Evolutionary conservation across 164 flowering plant species (phyloP), one percentile per base, ranked within the genome.

Genomic region (Annona cherimola): DNA sequence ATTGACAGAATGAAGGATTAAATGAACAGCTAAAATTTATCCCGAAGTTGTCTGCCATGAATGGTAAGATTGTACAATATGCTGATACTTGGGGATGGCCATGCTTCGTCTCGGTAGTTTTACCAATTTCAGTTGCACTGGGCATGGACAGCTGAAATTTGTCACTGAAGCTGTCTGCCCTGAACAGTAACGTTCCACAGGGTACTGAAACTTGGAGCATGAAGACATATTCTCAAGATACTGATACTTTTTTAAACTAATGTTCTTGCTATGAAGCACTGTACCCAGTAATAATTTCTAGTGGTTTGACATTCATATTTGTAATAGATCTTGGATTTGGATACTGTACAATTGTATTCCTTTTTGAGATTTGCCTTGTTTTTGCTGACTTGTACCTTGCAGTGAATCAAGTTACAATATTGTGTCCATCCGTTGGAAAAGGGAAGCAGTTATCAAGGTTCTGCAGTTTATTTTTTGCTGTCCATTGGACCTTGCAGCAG

Each of bases 391-490:
- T 70, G 5, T 54, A 40, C 81, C 40, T 19, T 77, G 78, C 81
- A 88, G 93, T 54, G 92, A 89, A 64, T 84, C 91, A 42, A 18
- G 75, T 42, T 72, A 54, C 59, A 79, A 73, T 7, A 39, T 72
- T 46, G 69, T 87, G 62, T 74, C 81, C 5, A 69, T 89, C 59
- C 66, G 81, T 61, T 91, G 97, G 93, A 72, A 83, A 55, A 35
- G 70, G 64, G 85, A 86, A 74, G 50, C 76, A 12, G 76, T 86
- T 76, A 39, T 88, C 44, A 67, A 68, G 74, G 69, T 89, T 68
- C 68, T 91, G 71, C 86, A 74, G 76, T 82, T 75, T 73, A 81
- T 88, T 18, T 77, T 79, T 73, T 89, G 86, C 14, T 83, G 76
- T 76, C 71, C 76, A 0, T 12, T 87, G 75, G 76, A 88, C 67